Conservation (phyloP, 2,329 filamentous ascomycete genomes). For the Aurifilum marmelostoma region DNA sequence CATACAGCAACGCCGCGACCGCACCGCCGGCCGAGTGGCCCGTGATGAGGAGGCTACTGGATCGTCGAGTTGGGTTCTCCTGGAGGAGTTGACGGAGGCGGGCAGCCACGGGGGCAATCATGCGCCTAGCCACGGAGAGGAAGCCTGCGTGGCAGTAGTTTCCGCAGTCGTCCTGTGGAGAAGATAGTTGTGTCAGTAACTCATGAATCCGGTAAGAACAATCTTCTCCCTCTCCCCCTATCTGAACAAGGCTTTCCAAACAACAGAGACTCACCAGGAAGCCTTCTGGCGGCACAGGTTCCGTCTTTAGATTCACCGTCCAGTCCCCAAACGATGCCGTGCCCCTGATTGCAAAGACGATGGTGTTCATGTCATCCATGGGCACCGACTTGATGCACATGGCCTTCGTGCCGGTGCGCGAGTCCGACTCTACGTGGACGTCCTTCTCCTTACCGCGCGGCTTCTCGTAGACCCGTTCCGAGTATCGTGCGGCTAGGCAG, state of each 20-base stretch:
- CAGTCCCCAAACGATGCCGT: conserved; percentile 83
- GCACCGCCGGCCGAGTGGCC: conserved; percentile 88
- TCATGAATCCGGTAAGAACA: neutral
- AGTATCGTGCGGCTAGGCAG: conserved; percentile 78
- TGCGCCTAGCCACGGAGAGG: conserved; percentile 72
- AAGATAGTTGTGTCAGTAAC: neutral
- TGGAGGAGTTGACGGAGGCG: conserved; percentile 70
- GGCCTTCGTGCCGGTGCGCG: conserved; percentile 75
- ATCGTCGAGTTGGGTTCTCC: conserved; percentile 68
- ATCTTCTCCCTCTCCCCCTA: neutral
- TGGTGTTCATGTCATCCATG: conserved; percentile 75
- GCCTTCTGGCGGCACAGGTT: conserved; percentile 64
- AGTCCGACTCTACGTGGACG: conserved; percentile 72
- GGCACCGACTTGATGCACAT: conserved; percentile 84
- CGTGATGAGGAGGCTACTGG: conserved; percentile 77
- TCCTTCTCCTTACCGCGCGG: conserved; percentile 66
- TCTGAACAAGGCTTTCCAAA: too few relatives aligned
- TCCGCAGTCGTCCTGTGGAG: conserved; percentile 65
- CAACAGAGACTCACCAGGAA: conserved; percentile 61
- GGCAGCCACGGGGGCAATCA: conserved; percentile 73
- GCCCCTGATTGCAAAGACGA: conserved; percentile 84
- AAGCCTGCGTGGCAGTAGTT: conserved; percentile 85
- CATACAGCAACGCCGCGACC: conserved; percentile 77
- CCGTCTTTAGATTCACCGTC: conserved; percentile 78
- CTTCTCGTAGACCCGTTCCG: conserved; percentile 72